Base-by-base conservation (phyloP, 805 yeast genomes). In the Torulaspora maleeae region DNA sequence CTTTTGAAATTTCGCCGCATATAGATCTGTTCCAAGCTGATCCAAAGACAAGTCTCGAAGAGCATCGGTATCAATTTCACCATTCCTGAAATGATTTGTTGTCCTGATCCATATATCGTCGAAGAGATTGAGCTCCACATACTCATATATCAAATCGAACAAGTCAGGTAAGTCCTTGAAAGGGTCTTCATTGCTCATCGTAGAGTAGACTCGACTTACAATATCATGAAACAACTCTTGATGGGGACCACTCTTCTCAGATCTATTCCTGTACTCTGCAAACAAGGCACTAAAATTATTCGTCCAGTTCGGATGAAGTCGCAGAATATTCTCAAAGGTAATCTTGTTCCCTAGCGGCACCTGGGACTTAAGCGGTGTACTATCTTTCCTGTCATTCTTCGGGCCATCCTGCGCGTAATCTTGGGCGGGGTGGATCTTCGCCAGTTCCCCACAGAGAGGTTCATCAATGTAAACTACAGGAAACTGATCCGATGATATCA, bases 61-160 rank as follows among this genome's bases (percentile, higher is more conserved):
- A 56, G 60, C 11, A 40, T 60, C 49, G 30, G 51, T 41, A 38
- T 50, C 43, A 16, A 51, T 22, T 36, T 62, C 53, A 44, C 66
- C 34, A 41, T 57, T 51, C 25, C 50, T 42, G 41, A 52, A 44
- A 27, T 71, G 37, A 5, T 51, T 53, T 11, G 60, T 58, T 11
- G 78, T 55, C 28, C 69, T 67, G 2, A 68, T 51, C 93, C 95
- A 86, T 5, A 88, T 59, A 49, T 75, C 77, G 51, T 79, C 84
- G 55, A 80, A 83, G 27, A 87, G 61, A 45, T 80, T 80, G 48
- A 73, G 55, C 55, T 90, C 96, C 12, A 86, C 81, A 54, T 86
- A 86, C 44, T 79, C 79, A 54, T 80, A 83, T 1, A 88, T 70
- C 36, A 79, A 69, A 46, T 70, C 71, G 52, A 71, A 77, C 51